Conservation (phyloP, 2,329 filamentous ascomycete species). For the Aspergillus thermomutatus region DNA sequence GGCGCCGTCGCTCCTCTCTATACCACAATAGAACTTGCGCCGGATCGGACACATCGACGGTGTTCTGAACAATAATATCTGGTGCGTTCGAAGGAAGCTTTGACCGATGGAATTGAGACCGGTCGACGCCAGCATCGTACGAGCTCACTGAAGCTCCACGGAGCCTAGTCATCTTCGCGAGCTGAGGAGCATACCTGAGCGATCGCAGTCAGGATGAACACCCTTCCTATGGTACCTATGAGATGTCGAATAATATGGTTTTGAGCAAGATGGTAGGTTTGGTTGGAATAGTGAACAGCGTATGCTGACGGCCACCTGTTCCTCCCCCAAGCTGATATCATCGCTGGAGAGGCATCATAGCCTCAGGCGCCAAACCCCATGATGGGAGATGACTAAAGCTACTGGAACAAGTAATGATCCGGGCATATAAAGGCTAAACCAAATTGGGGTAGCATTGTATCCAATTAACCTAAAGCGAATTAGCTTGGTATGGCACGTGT, state of each 20-base stretch:
- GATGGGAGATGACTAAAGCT: background rate
- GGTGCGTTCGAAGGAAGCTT: conserved; percentile 42
- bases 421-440: background rate
- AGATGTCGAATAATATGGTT: background rate
- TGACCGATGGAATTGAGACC: conserved; percentile 30
- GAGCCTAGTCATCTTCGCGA: conserved; percentile 40
- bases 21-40: conserved; percentile 36
- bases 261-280: background rate
- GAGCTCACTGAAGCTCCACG: conserved; percentile 38
- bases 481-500: conserved; percentile 5
- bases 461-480: background rate
- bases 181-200: conserved; percentile 25
- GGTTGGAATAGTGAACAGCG: background rate
- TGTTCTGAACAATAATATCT: conserved; percentile 38
- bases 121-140: conserved; percentile 26
- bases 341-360: conserved; percentile 5
- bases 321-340: conserved; percentile 23
- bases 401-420: background rate
- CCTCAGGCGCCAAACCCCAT: conserved; percentile 14
- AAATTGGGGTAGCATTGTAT: background rate
- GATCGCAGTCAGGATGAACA: background rate
- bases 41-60: conserved; percentile 37
- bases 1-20: conserved; percentile 38
- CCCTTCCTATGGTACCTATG: background rate
- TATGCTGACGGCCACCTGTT: conserved; percentile 3